Base-by-base conservation (phyloP, 352 stramenopile genomes). In the Phytophthora ohioensis region DNA sequence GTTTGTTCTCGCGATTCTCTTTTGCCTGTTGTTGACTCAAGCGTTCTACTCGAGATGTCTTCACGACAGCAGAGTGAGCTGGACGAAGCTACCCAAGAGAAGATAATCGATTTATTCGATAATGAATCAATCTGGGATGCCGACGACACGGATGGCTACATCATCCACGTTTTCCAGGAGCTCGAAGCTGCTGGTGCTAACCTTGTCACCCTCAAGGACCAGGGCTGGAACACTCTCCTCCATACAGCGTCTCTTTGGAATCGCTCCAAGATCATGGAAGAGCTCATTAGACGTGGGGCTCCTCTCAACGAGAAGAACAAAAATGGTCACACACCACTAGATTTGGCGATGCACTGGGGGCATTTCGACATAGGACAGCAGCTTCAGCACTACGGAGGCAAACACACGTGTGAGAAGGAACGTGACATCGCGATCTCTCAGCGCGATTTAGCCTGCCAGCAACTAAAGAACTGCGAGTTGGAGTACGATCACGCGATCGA, bases 81-180 rank as follows among this genome's bases (percentile, higher is more conserved):
- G 43, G 52, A 73, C 57, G 64, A 39, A 31, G 39, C 57, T 35
- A 69, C 42, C 21, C 56, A 65, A 46, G 62, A 69, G 65, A 73
- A 78, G 39, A 57, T 85, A 30, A n/a, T 66, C n/a, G 73, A 82
- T 27, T 57, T 90, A 31, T 87, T 90, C 63, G 81, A 85, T 52
- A 84, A 87, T 54, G 80, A 90, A 52, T 60, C 64, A n/a, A 56
- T 87, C 52, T 90, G 81, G 81, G 78, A 90, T 30, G 77, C 81
- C 1, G 81, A 86, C 41, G 79, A 87, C 56, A 82, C 75, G 7
- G 81, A 90, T 43, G 77, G 78, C 17, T 79, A 77, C 52, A 78
- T 90, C 34, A 46, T 86, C 3, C 67, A 79, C n/a, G 30, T 83
- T 43, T 73, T 83, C 6, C 36, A 67, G 11, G 79, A 86, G 30